Base-by-base conservation (phyloP, 179 eudicot genomes). In the Silene coronaria region DNA sequence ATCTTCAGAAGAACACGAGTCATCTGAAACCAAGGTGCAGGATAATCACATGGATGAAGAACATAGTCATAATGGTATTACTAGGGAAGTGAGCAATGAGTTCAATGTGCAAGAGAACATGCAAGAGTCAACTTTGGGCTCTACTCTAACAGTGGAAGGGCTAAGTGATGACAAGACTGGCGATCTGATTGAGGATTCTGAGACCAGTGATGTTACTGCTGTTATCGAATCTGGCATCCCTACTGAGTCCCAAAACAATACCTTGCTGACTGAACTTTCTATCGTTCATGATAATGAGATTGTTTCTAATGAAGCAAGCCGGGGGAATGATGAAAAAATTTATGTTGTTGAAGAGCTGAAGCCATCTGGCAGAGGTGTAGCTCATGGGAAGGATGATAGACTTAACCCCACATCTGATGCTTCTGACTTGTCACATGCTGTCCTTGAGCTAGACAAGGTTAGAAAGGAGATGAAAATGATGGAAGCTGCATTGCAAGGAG, bases 401-500 rank as follows among this genome's bases (percentile, higher is more conserved):
- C 59, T 84, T 48, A 84, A 86, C 80, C 78, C 89, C 11, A 81
- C 75, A 70, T 85, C 90, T 78, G 84, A 63, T 80, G 76, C 72
- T 26, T 76, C 92, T 48, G 87, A 82, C 46, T 63, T 81, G 80
- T 61, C 77, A 76, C 79, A 86, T 70, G 75, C 86, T 63, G 79
- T 75, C 82, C 71, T 69, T 81, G 98, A 94, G 85, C 81, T 88
- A 79, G 95, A 90, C 81, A 89, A 87, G 89, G 73, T 90, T 82
- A 94, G 85, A 81, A 92, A 78, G 86, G 97, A 95, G 63, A 90
- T 95, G 97, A 89, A 95, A 84, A 88, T 89, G 94, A 92, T 95
- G 99, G 99, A 92, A 87, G 73, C 87, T 55, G 97, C 99, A 81
- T 77, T 92, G 80, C 91, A 85, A 62, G 94, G 97, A 75, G 99